Conservation (phyloP, 2,329 filamentous ascomycete genomes). For the Scedosporium boydii region DNA sequence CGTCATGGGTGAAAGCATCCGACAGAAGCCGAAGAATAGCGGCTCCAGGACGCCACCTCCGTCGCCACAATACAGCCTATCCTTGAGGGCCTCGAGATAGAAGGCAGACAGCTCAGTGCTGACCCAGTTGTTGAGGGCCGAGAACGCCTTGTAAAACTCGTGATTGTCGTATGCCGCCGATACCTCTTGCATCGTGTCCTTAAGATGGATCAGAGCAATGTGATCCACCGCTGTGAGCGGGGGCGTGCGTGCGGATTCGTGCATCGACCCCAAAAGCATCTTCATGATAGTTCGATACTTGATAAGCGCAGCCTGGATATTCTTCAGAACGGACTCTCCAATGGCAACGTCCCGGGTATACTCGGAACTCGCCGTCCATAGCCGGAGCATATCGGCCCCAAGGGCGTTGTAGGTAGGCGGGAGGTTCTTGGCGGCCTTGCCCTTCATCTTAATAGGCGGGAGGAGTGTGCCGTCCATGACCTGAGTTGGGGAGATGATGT, state of each 20-base stretch:
- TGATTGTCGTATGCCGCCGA: slow-evolving; percentile 56
- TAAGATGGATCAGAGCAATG: slow-evolving; percentile 68
- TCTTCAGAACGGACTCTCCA: slow-evolving; percentile 65
- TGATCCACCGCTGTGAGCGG: slow-evolving; percentile 55
- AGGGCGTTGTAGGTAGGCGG: slow-evolving; percentile 52
- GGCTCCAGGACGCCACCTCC: slow-evolving; percentile 53
- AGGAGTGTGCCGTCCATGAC: slow-evolving; percentile 79
- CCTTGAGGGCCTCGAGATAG: slow-evolving; percentile 89
- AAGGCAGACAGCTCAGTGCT: slow-evolving; percentile 79
- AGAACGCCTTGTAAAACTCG: slow-evolving; percentile 75
- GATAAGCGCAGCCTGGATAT: slow-evolving; percentile 65
- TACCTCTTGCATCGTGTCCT: slow-evolving; percentile 55
- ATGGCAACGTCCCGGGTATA: slow-evolving; percentile 84
- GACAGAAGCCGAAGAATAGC: slow-evolving; percentile 63
- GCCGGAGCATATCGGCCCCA: slow-evolving; percentile 75
- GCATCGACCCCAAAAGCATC: slow-evolving; percentile 74
- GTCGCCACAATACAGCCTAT: slow-evolving; percentile 78
- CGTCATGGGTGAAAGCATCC: slow-evolving; percentile 72
- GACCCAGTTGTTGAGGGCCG: slow-evolving; percentile 70
- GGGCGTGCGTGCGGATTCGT: slow-evolving; percentile 38
- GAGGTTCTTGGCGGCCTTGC: slow-evolving; percentile 26
- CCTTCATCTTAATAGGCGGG: slow-evolving; percentile 55
- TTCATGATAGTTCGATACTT: slow-evolving; percentile 88
- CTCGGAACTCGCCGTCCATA: slow-evolving; percentile 89
- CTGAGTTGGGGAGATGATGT: slow-evolving; percentile 69